These are phyloP conservation scores for Neurospora sp. DNA, from an alignment of 495 filamentous ascomycete genomes.

Conservation along the genomic window DNA sequence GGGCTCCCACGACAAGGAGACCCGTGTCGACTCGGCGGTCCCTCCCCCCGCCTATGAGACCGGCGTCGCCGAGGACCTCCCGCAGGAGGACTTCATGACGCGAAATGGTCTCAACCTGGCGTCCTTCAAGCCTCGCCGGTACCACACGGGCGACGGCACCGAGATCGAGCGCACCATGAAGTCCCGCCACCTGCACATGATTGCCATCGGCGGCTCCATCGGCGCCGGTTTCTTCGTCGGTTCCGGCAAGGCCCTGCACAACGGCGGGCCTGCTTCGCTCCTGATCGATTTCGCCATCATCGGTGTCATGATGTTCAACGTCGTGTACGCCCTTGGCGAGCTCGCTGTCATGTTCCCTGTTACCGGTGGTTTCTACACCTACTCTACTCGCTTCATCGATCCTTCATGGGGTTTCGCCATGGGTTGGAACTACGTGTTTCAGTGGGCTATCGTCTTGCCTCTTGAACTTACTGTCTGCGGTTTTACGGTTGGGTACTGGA, in stretches of 20 bases:
- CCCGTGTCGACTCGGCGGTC: background rate
- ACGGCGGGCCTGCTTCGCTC: constrained; percentile 38
- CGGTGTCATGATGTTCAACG: constrained; percentile 46
- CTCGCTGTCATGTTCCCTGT: constrained; percentile 64
- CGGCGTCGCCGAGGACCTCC: constrained; percentile 8
- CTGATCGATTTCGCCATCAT: constrained; percentile 47
- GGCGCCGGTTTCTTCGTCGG: constrained; percentile 55
- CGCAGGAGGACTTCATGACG: constrained; percentile 32
- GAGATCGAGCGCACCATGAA: constrained; percentile 51
- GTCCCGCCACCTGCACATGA: constrained; percentile 63
- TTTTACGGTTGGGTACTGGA: constrained; percentile 50
- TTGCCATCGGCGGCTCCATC: constrained; percentile 64
- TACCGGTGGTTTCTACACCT: constrained; percentile 49
- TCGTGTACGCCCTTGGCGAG: constrained; percentile 64
- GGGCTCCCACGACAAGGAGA: constrained; percentile 10
- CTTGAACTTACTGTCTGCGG: constrained; percentile 46
- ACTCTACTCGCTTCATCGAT: constrained; percentile 65
- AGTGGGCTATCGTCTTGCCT: constrained; percentile 51
- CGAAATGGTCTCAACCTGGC: constrained; percentile 41
- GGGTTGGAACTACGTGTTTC: constrained; percentile 68
- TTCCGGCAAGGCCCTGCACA: constrained; percentile 36
- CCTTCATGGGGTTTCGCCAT: constrained; percentile 80
- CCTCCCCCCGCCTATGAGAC: constrained; percentile 14
- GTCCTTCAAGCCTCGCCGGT: constrained; percentile 36
- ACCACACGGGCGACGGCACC: constrained; percentile 22